Conservation (phyloP, 495 filamentous ascomycete species). For the Halenospora varia region DNA sequence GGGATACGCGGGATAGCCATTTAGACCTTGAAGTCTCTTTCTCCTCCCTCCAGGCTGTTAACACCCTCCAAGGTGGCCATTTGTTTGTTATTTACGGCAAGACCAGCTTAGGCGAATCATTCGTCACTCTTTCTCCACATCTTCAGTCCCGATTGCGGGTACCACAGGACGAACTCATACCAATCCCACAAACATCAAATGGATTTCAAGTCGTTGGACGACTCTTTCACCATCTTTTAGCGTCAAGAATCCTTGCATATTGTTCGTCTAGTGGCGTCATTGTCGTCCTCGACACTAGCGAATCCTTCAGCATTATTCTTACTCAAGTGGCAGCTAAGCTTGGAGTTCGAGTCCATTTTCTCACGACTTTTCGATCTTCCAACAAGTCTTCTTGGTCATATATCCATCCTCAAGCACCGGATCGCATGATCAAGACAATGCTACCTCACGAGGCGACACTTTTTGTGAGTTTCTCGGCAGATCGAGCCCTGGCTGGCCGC, state of each 20-base stretch:
- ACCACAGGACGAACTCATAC: too few species aligned
- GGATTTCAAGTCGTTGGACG: neutral
- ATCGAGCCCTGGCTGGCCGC: too few species aligned
- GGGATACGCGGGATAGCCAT: too few species aligned
- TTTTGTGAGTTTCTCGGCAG: too few species aligned
- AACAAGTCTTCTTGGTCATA: neutral
- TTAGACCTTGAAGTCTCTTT: too few species aligned
- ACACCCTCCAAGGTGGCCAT: too few species aligned
- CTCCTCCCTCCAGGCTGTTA: too few species aligned
- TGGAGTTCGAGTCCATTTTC: neutral
- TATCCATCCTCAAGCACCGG: neutral
- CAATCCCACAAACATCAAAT: neutral
- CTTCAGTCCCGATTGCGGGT: too few species aligned
- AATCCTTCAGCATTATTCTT: neutral
- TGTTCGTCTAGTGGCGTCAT: neutral
- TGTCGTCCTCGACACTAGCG: neutral
- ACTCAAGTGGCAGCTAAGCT: neutral
- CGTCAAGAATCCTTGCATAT: neutral
- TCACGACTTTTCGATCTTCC: neutral
- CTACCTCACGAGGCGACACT: too few species aligned
- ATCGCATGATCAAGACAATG: neutral
- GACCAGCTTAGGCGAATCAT: too few species aligned
- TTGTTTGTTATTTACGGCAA: too few species aligned
- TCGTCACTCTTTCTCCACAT: too few species aligned
- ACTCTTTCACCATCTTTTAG: neutral